Evolutionary conservation across 371 early-diverging fungal genomes (phyloP), one percentile per base, ranked within the genome.

Genomic region (Actinomortierella ambigua): DNA sequence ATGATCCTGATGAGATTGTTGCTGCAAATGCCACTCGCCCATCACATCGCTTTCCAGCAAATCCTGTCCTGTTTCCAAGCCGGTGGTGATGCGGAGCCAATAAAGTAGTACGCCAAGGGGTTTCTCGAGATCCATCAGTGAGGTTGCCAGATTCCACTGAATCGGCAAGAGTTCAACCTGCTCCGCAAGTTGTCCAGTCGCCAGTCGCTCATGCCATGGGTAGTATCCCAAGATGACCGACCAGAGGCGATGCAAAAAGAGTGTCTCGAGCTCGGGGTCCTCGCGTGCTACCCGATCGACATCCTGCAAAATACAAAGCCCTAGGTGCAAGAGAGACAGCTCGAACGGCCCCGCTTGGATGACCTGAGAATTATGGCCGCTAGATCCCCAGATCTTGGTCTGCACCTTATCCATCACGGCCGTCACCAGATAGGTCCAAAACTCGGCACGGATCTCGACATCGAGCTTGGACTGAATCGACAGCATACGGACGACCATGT

Each of bases 1-100:
- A 22, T 34, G 18, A 29, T 60, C 64, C 26, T 26, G 28, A 4
- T 6, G 11, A 34, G 4, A 11, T 11, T 34, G 34, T 34, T 34
- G 34, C 11, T 34, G n/a, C n/a, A n/a, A n/a, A n/a, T n/a, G 34
- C 34, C 34, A 34, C 34, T 34, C 34, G 34, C 34, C 34, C 34
- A 34, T 6, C 34, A 34, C 4, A 34, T 34, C 34, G 11, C 34
- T 11, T 34, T 34, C 7, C 4, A 34, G 34, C 11, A 22, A 22
- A 20, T 48, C 22, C 48, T 48, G 22, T 20, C 53, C 57, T 23
- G 54, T 57, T 29, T 73, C 68, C 20, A 73, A 51, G 4, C 75
- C 75, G 2, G 67, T 68, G 3, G 75, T 57, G 23, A 67, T 53
- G 15, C 75, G 53, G 61, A 73, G 62, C 75, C 75, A 73, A 27